Evolutionary conservation across 169 alveolate genomes (phyloP).

Genomic region (Plasmodium inui): DNA sequence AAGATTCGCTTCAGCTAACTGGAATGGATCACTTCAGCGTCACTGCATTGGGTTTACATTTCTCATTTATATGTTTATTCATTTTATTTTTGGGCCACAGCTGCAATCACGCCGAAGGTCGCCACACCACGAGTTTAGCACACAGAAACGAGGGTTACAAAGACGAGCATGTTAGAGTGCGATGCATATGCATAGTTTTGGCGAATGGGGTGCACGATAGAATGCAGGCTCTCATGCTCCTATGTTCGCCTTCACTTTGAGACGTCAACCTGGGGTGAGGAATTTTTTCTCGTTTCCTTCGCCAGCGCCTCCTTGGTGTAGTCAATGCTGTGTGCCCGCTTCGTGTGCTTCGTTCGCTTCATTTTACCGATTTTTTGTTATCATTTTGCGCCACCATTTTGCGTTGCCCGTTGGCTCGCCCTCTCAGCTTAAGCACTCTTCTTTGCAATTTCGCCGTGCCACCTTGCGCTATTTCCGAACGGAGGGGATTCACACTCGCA

Average conservation of each 20-base stretch:
- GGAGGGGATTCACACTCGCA: slow-evolving; percentile 9
- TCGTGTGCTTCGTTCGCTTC: background rate
- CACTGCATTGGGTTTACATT: background rate
- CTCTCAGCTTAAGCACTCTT: background rate
- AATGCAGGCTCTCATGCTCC: background rate
- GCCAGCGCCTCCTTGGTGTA: background rate
- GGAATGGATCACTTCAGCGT: background rate
- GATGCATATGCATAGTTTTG: background rate
- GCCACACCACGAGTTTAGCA: background rate
- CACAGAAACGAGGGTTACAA: background rate
- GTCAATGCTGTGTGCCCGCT: background rate
- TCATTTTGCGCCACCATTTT: background rate
- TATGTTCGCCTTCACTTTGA: background rate
- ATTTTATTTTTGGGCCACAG: background rate
- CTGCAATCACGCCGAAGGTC: background rate
- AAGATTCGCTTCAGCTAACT: background rate
- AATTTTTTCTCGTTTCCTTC: background rate
- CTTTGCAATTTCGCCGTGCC: background rate
- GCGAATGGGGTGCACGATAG: background rate
- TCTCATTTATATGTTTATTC: background rate
- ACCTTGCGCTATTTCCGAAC: background rate
- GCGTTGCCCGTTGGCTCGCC: background rate
- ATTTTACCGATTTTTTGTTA: background rate
- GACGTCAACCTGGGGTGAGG: background rate
- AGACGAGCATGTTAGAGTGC: background rate